Conservation (phyloP, 441 rosid species). For the Gossypium laxum region DNA sequence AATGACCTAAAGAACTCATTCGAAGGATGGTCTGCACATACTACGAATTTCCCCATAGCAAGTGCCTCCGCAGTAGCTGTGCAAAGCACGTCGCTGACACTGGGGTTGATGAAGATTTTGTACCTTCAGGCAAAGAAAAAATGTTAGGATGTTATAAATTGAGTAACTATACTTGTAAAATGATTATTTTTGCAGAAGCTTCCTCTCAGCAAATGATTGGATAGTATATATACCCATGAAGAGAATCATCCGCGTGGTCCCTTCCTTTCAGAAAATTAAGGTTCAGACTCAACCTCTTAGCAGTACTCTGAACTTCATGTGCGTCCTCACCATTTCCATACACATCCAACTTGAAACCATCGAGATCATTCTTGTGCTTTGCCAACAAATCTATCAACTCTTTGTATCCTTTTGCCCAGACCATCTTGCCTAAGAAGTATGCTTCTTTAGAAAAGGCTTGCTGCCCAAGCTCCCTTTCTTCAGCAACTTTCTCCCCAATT, state of each 20-base stretch:
- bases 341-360: constrained; percentile 75
- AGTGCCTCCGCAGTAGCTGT: constrained; percentile 99
- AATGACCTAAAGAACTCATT: constrained; percentile 90
- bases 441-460: constrained; percentile 90
- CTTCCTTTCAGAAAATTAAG: constrained; percentile 80
- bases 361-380: constrained; percentile 64
- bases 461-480: constrained; percentile 75
- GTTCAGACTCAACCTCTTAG: constrained; percentile 55
- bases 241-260: constrained; percentile 87
- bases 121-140: constrained; percentile 48
- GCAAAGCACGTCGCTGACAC: constrained; percentile 89
- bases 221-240: constrained; percentile 64
- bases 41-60: constrained; percentile 93
- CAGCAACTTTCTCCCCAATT: constrained; percentile 78
- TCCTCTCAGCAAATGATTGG: not conserved
- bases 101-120: constrained; percentile 94
- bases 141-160: not conserved
- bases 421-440: constrained; percentile 92
- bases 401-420: constrained; percentile 96
- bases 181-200: not conserved
- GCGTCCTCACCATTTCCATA: constrained; percentile 96
- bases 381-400: constrained; percentile 78
- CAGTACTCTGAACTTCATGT: constrained; percentile 62
- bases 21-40: constrained; percentile 93
- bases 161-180: not conserved